Evolutionary conservation across 1,139 yeast species (phyloP), one percentile per base, ranked within the genome.

Genomic region (Suhomyces yuchorum): DNA sequence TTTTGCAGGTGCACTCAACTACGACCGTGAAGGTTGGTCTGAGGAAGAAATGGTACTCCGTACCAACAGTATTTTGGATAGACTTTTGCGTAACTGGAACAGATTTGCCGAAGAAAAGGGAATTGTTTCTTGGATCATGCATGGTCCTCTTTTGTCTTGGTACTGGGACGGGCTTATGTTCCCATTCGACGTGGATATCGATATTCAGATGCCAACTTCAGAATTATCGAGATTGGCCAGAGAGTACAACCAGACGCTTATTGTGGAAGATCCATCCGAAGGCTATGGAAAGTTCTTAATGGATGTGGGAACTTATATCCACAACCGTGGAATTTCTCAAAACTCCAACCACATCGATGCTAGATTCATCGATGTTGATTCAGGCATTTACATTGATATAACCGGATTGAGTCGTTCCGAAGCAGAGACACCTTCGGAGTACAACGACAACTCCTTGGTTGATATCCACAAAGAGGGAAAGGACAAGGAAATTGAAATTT

Each of bases 61-160:
- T 20, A 56, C 58, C 33, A 54, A 55, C 36, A 65, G 67, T 37
- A 68, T 68, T 12, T 58, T 68, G 44, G 71, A 68, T 40, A 54
- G 72, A 34, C 58, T 68, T 38, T 58, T 68, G 40, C 56, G 73
- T 40, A 67, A 66, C 49, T 68, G 73, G 73, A 63, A 63, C 48
- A 56, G 68, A 44, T 68, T 68, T 52, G 68, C 71, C 7, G 67
- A 66, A 53, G 71, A 65, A 50, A 67, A 67, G 49, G 73, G 72
- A 12, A 65, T 67, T 35, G 63, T 68, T 3, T 51, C 55, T 14
- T 61, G 65, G 65, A 55, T 61, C 34, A 57, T 56, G 56, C 61
- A 60, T 18, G 63, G 61, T 1, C 60, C 63, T 2, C 47, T 61
- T 14, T 51, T 61, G 30, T 52, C 62, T 11, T 61, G 65, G 65